Evolutionary conservation across 2,329 filamentous ascomycete genomes (phyloP).

Genomic region (Diaporthe australafricana): DNA sequence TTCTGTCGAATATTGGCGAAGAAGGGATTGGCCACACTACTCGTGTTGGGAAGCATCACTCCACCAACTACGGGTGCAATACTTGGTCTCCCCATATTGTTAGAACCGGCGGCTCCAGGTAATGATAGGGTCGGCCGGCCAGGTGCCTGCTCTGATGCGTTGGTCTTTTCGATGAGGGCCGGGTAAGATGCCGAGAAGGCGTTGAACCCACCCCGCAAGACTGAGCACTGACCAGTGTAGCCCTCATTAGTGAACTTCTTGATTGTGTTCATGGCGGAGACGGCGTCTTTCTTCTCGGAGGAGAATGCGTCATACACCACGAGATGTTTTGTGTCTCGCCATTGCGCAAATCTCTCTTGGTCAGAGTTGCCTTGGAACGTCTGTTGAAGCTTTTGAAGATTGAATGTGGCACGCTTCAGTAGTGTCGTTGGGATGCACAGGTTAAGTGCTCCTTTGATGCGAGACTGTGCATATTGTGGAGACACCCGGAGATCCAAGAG

Average conservation of each 20-base stretch:
- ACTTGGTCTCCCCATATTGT: slow-evolving; percentile 54
- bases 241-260: slow-evolving; percentile 93
- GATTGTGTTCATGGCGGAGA: slow-evolving; percentile 84
- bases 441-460: slow-evolving; percentile 85
- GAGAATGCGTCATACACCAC: slow-evolving; percentile 89
- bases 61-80: slow-evolving; percentile 88
- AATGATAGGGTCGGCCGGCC: slow-evolving; percentile 61
- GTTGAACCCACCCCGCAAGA: slow-evolving; percentile 85
- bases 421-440: slow-evolving; percentile 95
- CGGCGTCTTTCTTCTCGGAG: slow-evolving; percentile 81
- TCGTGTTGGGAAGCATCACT: slow-evolving; percentile 80
- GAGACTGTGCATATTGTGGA: slow-evolving; percentile 81
- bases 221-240: slow-evolving; percentile 78
- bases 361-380: slow-evolving; percentile 83
- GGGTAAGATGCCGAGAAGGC: slow-evolving; percentile 78
- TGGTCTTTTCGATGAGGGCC: slow-evolving; percentile 66
- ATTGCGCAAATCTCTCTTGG: slow-evolving; percentile 78
- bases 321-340: slow-evolving; percentile 80
- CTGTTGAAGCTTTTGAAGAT: slow-evolving; percentile 85
- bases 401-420: slow-evolving; percentile 90
- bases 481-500: slow-evolving; percentile 89
- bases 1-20: slow-evolving; percentile 97
- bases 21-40: slow-evolving; percentile 84
- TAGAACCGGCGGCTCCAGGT: slow-evolving; percentile 55
- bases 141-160: slow-evolving; percentile 41